A percentile compares a stretch with the other conserved stretches of the same genome.
Evolutionary conservation across 2,329 filamentous ascomycete genomes (phyloP).

Genomic region (Lecanicillium sp.): DNA sequence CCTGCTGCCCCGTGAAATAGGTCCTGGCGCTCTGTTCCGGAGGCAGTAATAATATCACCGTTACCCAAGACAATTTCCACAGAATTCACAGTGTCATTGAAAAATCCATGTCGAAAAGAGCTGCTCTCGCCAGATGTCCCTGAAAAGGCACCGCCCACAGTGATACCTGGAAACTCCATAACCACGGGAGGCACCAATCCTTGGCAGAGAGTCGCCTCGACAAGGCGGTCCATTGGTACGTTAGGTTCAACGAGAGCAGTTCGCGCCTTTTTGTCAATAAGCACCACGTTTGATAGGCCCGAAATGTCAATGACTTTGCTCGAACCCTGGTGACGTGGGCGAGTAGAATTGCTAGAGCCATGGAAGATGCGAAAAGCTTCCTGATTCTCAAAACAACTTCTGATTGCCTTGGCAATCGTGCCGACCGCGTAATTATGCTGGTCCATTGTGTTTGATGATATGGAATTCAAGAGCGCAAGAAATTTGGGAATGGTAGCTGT

Average conservation of each 20-base stretch:
- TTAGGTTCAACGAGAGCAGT: conserved; percentile 67
- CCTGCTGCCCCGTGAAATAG: conserved; percentile 59
- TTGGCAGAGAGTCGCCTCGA: conserved; percentile 55
- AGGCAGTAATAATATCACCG: conserved; percentile 52
- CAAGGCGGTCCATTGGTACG: conserved; percentile 64
- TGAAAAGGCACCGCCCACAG: conserved; percentile 61
- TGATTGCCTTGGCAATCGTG: conserved; percentile 38
- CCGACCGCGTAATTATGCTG: conserved; percentile 40
- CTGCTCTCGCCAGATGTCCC: conserved; percentile 65
- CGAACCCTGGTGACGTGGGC: conserved; percentile 28
- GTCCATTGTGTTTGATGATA: too few species aligned
- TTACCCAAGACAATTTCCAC: conserved; percentile 64
- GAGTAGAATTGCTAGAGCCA: conserved; percentile 69
- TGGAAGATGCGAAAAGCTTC: conserved; percentile 67
- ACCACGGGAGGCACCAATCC: conserved; percentile 63
- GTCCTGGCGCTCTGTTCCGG: conserved; percentile 34
- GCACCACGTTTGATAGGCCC: conserved; percentile 52
- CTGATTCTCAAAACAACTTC: conserved; percentile 36
- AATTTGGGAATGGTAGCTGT: too few species aligned
- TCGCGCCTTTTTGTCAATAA: conserved; percentile 44
- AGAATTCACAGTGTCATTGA: conserved; percentile 53
- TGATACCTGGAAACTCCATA: conserved; percentile 72
- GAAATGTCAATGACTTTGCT: conserved; percentile 53
- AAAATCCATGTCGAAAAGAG: conserved; percentile 63
- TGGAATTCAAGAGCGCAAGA: too few species aligned